Evolutionary conservation across 164 flowering plant species (phyloP).

Genomic region (Tinospora cordifolia): DNA sequence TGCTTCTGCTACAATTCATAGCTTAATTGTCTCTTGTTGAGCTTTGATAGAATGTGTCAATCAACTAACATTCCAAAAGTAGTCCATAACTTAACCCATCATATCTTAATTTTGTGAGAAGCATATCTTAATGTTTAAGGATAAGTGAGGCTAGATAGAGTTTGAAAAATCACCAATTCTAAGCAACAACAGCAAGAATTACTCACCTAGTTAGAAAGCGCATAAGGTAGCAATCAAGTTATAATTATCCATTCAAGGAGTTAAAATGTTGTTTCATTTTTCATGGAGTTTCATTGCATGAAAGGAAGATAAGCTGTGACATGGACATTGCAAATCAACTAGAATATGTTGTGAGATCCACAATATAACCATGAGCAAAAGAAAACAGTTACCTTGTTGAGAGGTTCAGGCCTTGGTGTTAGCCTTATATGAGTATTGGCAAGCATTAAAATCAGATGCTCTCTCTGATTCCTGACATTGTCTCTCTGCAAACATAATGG

Average conservation of each 20-base stretch:
- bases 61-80: no score
- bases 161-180: neutral
- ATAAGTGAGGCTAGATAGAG: neutral
- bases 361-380: neutral
- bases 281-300: neutral
- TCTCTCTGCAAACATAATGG: constrained; percentile 54
- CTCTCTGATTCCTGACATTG: constrained; percentile 95
- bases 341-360: neutral
- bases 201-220: neutral
- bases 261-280: neutral
- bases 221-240: neutral
- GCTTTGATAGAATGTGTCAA: no score
- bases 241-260: neutral
- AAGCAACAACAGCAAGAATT: neutral
- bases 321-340: neutral
- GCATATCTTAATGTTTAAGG: no score
- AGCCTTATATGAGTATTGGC: constrained; percentile 82
- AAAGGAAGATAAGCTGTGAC: neutral
- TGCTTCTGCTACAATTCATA: no score
- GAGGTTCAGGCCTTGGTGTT: constrained; percentile 86
- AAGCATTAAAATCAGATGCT: constrained; percentile 78
- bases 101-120: no score
- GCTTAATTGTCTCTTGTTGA: no score
- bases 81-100: no score
- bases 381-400: constrained; percentile 50